phyloP scores from a whole-genome alignment of 2,329 filamentous ascomycete genomes.

The Cryphonectria nitschkei region DNA sequence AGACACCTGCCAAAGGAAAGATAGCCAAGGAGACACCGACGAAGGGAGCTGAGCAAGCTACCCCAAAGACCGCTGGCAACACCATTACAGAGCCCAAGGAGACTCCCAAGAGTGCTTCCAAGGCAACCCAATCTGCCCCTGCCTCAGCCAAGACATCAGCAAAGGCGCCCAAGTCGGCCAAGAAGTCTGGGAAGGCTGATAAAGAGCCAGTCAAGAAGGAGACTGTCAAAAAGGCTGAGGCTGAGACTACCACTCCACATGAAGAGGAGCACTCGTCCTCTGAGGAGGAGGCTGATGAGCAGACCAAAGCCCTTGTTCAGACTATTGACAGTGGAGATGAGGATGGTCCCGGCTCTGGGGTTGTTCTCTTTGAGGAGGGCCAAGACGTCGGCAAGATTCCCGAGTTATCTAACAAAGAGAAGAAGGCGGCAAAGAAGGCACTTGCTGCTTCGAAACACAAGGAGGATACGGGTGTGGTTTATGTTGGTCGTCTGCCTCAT shows the following conservation, averaged over 20 bases:
- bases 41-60: conserved; percentile 11
- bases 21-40: conserved; percentile 9
- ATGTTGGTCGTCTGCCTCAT: conserved; percentile 88
- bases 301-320: conserved; percentile 27
- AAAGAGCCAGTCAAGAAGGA: conserved; percentile 42
- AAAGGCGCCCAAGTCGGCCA: conserved; percentile 18
- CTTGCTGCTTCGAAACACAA: conserved; percentile 35
- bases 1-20: conserved; percentile 25
- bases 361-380: conserved; percentile 47
- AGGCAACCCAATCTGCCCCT: conserved; percentile 16
- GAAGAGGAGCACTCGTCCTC: conserved; percentile 19
- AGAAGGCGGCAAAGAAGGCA: conserved; percentile 46
- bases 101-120: conserved; percentile 12
- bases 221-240: conserved; percentile 35
- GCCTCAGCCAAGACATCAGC: not conserved
- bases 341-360: conserved; percentile 24
- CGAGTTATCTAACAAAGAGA: conserved; percentile 48
- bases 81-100: conserved; percentile 5
- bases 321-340: conserved; percentile 29
- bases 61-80: conserved; percentile 18
- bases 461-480: conserved; percentile 76
- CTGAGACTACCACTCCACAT: not conserved
- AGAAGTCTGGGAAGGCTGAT: conserved; percentile 27
- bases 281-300: conserved; percentile 29
- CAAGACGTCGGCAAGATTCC: conserved; percentile 57